phyloP scores from a whole-genome alignment of 768 basidiomycete species.

The Agrocybe chaxingu region DNA sequence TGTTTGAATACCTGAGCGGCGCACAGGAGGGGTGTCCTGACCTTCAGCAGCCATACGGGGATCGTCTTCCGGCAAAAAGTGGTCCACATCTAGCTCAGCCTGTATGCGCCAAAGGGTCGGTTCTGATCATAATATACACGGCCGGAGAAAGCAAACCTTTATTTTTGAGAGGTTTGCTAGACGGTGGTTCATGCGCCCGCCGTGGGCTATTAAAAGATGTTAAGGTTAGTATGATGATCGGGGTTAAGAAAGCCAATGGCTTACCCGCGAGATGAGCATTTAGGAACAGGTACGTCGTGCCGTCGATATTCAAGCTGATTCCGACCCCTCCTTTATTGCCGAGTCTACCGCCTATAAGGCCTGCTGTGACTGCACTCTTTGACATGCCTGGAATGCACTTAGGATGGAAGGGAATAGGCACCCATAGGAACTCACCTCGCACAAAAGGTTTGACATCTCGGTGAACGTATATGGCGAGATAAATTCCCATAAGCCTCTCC shows the following conservation, averaged over 20 bases:
- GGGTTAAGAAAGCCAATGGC: conserved; percentile 10
- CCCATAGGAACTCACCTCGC: conserved; percentile 38
- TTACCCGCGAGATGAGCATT: conserved; percentile 88
- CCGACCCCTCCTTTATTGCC: conserved; percentile 95
- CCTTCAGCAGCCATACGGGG: conserved; percentile 71
- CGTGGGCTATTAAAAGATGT: conserved; percentile 52
- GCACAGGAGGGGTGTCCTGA: conserved; percentile 19
- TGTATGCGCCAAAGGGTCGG: conserved; percentile 20
- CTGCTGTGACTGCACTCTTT: conserved; percentile 82
- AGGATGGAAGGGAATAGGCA: conserved; percentile 1
- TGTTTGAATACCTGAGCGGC: not conserved
- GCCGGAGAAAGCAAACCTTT: conserved; percentile 46
- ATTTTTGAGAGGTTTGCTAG: conserved; percentile 87
- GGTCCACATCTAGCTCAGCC: conserved; percentile 76
- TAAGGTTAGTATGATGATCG: not conserved
- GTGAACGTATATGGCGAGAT: conserved; percentile 73
- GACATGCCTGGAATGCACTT: conserved; percentile 51
- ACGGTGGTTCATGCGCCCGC: conserved; percentile 72
- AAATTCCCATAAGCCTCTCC: conserved; percentile 90
- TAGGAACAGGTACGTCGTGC: conserved; percentile 82
- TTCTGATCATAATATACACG: not conserved
- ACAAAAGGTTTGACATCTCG: conserved; percentile 65
- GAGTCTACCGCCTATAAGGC: conserved; percentile 84
- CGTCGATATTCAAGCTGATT: conserved; percentile 80
- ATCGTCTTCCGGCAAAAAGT: conserved; percentile 66